Evolutionary conservation across 2,329 filamentous ascomycete species (phyloP).

Genomic region (Nothomitra cinnamomea): DNA sequence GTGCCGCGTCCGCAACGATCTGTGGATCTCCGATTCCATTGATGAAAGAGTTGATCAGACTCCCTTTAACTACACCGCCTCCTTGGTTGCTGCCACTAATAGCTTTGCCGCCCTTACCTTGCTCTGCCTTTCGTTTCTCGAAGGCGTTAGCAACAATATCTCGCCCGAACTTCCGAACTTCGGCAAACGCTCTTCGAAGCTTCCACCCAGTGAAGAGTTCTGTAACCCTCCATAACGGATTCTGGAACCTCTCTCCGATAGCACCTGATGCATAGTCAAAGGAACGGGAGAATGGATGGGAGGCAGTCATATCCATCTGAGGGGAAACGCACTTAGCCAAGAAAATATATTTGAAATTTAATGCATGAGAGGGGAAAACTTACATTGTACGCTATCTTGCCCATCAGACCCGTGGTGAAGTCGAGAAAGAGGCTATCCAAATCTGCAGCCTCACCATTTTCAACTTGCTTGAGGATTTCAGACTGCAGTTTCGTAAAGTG

Average conservation of each 20-base stretch:
- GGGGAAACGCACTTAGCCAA: too few species aligned
- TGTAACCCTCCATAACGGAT: slow-evolving; percentile 43
- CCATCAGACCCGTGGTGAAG: slow-evolving; percentile 48
- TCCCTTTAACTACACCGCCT: slow-evolving; percentile 22
- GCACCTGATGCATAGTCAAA: slow-evolving; percentile 46
- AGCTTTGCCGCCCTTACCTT: too few species aligned
- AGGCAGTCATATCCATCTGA: slow-evolving; percentile 46
- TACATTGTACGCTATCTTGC: slow-evolving; percentile 48
- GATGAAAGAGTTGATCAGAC: slow-evolving; percentile 42
- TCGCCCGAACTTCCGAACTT: slow-evolving; percentile 38
- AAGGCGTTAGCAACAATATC: slow-evolving; percentile 39
- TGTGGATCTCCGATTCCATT: slow-evolving; percentile 36
- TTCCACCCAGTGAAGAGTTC: slow-evolving; percentile 33
- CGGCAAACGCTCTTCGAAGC: slow-evolving; percentile 32
- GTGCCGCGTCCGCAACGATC: slow-evolving; percentile 44
- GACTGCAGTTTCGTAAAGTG: slow-evolving; percentile 30
- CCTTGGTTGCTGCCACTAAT: too few species aligned
- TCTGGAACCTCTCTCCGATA: slow-evolving; percentile 46
- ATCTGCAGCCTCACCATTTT: slow-evolving; percentile 26
- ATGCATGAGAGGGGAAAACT: slow-evolving; percentile 7
- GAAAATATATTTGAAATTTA: too few species aligned
- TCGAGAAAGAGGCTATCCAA: slow-evolving; percentile 44
- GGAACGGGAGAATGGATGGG: slow-evolving; percentile 40
- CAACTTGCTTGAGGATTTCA: slow-evolving; percentile 20
- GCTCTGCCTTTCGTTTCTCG: slow-evolving; percentile 17